These are phyloP conservation scores for Phytophthora ohioensis DNA, from an alignment of 352 stramenopile species.

Conservation along the genomic window DNA sequence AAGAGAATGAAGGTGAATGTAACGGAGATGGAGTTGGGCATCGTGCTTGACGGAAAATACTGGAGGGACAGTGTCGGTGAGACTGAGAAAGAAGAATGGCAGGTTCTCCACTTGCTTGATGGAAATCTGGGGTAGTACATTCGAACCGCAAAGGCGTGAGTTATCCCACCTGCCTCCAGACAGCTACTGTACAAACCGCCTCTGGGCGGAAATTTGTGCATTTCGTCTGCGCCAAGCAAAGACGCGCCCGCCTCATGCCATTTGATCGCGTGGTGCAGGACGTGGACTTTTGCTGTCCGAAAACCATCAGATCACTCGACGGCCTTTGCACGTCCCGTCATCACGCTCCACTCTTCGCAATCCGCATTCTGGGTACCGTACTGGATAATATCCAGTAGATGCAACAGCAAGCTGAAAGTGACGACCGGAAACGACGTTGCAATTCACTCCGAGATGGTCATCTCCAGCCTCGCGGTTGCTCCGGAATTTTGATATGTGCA, in stretches of 20 bases:
- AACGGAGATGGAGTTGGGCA: not conserved
- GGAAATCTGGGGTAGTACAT: constrained; percentile 2
- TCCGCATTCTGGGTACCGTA: constrained; percentile 12
- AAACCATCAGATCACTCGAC: constrained; percentile 11
- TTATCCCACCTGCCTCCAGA: not conserved
- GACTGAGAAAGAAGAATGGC: constrained; percentile 20
- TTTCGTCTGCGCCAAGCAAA: not conserved
- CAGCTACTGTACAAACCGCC: too few relatives aligned
- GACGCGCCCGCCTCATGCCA: constrained; percentile 15
- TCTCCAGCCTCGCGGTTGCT: too few relatives aligned
- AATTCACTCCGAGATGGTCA: too few relatives aligned
- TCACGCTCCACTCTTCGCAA: not conserved
- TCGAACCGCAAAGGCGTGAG: constrained; percentile 3
- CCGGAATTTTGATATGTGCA: too few relatives aligned
- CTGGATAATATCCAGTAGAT: constrained; percentile 1
- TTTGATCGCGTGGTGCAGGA: not conserved
- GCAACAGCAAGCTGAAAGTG: too few relatives aligned
- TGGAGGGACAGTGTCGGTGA: not conserved
- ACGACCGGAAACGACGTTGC: too few relatives aligned
- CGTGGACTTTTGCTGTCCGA: constrained; percentile 12
- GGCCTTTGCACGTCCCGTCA: constrained; percentile 2
- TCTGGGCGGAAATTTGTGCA: not conserved
- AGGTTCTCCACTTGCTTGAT: too few relatives aligned
- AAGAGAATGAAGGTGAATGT: constrained; percentile 11
- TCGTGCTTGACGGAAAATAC: not conserved